phyloP scores from a whole-genome alignment of 768 basidiomycete genomes.

The Lentinula detonsa region DNA sequence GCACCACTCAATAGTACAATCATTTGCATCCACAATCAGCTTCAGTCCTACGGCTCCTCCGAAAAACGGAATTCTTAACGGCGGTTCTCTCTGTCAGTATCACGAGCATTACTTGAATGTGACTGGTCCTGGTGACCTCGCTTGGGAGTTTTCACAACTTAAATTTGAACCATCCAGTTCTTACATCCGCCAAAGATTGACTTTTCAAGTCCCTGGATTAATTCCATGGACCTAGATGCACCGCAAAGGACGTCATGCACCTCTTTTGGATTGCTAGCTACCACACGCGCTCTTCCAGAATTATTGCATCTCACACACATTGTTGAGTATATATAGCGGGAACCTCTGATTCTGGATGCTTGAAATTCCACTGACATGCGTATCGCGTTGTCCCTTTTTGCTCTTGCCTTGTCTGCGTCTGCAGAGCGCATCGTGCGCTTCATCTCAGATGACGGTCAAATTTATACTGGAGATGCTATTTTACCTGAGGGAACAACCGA shows the following conservation, averaged over 20 bases:
- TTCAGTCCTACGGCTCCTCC: neutral
- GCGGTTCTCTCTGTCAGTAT: neutral
- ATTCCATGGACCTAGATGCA: neutral
- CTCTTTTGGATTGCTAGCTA: neutral
- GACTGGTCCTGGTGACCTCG: neutral
- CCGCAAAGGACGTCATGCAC: neutral
- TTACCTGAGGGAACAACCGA: slow-evolving; percentile 14
- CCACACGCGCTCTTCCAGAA: neutral
- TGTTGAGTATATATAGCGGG: neutral
- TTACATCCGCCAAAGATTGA: neutral
- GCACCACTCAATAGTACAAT: neutral
- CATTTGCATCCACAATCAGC: neutral
- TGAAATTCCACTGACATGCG: neutral
- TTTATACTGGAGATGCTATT: slow-evolving; percentile 23
- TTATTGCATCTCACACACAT: neutral
- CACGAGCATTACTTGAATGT: neutral
- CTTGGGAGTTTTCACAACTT: neutral
- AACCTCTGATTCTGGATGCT: neutral
- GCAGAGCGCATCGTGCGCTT: slow-evolving; percentile 22
- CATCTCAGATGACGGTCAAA: slow-evolving; percentile 19
- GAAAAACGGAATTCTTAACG: neutral
- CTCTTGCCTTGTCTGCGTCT: slow-evolving; percentile 8
- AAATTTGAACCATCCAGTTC: neutral
- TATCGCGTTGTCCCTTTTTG: neutral
- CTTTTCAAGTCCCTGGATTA: neutral